Base-by-base conservation (phyloP, 2,329 filamentous ascomycete genomes). In the Simplicillium sp. region DNA sequence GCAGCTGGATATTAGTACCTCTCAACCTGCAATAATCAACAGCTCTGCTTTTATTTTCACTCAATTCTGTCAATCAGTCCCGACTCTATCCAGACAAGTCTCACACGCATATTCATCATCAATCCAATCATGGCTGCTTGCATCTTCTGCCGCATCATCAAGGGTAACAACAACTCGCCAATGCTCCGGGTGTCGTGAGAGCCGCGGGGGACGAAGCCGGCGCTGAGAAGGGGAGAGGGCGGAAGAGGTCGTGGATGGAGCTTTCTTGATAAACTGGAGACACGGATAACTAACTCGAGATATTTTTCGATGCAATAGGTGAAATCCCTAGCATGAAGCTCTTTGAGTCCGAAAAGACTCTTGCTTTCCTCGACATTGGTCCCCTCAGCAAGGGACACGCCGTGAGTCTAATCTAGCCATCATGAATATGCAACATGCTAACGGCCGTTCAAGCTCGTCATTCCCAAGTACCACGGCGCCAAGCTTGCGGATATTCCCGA, bases 61-160 rank as follows among this genome's bases (percentile, higher is more conserved):
- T 25, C 20, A 25, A 9, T 9, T 25, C 20, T 9, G n/a, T n/a
- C n/a, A 9, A 25, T 6, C 6, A 25, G 20, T 25, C 20, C 20
- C 20, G 9, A 9, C 9, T 25, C 9, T 9, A 25, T 25, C 9
- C 20, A 25, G 9, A 25, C 9, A 25, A 5, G 5, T 9, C 9
- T 6, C 20, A 25, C 20, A 9, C 20, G 5, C 9, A 5, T 9
- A 25, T 25, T 25, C 5, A 6, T 25, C 6, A 25, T 9, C 5
- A 25, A 6, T 25, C 6, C 9, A 25, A 40, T 36, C 37, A 56
- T 54, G 50, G 47, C 50, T 25, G 43, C 82, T 48, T 98, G 92
- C 62, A 87, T 97, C 58, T 98, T 98, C 71, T 98, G 92, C 75
- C 94, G 87, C 65, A 97, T 98, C 60, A 84, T 98, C 70, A 94